Percentiles rank a stretch among this genome's conserved stretches.
Evolutionary conservation across 2,329 filamentous ascomycete genomes (phyloP).

Genomic region (Fusarium irregulare): DNA sequence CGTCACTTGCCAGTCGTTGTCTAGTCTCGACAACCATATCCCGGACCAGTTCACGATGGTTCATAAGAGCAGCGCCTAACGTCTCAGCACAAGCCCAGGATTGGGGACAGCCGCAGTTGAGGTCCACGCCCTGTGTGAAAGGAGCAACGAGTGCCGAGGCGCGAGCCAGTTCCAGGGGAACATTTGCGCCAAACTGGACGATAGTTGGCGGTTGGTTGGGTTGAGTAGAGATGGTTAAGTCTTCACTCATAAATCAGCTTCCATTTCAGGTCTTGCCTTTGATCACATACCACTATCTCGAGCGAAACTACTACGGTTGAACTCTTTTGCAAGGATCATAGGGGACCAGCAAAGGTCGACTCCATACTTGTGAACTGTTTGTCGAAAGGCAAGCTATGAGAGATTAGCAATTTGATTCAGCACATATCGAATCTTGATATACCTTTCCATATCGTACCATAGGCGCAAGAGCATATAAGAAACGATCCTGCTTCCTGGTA

Average conservation of each 20-base stretch:
- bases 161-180: constrained; percentile 69
- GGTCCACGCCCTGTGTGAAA: constrained; percentile 71
- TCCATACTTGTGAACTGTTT: constrained; percentile 72
- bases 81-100: constrained; percentile 77
- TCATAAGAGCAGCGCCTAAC: constrained; percentile 77
- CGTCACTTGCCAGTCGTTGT: constrained; percentile 60
- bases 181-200: constrained; percentile 74
- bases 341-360: constrained; percentile 77
- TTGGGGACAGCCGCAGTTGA: constrained; percentile 80
- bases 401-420: neutral
- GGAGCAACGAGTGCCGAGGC: constrained; percentile 72
- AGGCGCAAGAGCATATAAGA: constrained; percentile 71
- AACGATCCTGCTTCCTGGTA: constrained; percentile 62
- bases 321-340: constrained; percentile 77
- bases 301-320: constrained; percentile 70
- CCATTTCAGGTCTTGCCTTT: neutral
- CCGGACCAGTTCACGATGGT: constrained; percentile 70
- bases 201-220: constrained; percentile 68
- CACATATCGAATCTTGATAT: neutral
- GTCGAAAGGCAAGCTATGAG: constrained; percentile 72
- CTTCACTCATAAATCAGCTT: constrained; percentile 46
- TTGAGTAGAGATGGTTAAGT: constrained; percentile 70
- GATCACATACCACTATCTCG: constrained; percentile 65
- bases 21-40: constrained; percentile 72
- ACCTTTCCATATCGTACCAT: constrained; percentile 75